phyloP scores from a whole-genome alignment of 2,329 filamentous ascomycete genomes.

The Reticulascus tulasneorum region DNA sequence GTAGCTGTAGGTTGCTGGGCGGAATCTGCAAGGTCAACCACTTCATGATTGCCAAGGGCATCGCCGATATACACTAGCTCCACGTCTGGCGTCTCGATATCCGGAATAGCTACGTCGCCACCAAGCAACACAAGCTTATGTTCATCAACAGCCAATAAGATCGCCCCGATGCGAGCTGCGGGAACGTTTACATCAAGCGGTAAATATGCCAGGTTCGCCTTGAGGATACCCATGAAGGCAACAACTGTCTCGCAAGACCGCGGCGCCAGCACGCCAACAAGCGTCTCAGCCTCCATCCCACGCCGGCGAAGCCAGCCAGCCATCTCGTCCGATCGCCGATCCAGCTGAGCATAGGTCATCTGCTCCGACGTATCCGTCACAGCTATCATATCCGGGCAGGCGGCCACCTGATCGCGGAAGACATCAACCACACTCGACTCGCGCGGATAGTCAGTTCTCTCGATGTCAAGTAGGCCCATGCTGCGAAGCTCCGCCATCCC shows the following conservation, averaged over 20 bases:
- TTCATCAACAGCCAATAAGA: not conserved
- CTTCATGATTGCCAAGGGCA: too few species aligned
- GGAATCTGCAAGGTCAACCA: too few species aligned
- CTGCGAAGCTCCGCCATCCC: not conserved
- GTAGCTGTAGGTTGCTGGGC: not conserved
- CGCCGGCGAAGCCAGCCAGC: not conserved
- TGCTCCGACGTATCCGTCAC: not conserved
- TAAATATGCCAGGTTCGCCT: not conserved
- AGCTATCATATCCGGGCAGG: not conserved
- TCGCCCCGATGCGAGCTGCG: not conserved
- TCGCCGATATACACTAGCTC: not conserved
- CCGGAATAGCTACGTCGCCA: not conserved
- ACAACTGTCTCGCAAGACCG: not conserved
- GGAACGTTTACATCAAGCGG: conserved; percentile 1
- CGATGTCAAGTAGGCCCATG: not conserved
- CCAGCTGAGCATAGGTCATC: not conserved
- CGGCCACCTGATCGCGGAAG: not conserved
- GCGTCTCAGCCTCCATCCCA: not conserved
- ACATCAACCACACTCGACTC: conserved; percentile 1
- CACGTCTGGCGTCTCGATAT: not conserved
- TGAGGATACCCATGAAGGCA: not conserved
- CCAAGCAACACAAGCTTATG: not conserved
- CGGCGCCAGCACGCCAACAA: not conserved
- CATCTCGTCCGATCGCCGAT: not conserved
- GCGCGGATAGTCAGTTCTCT: not conserved